Evolutionary conservation across 2,329 filamentous ascomycete genomes (phyloP).

Genomic region (Xylariales sp.): DNA sequence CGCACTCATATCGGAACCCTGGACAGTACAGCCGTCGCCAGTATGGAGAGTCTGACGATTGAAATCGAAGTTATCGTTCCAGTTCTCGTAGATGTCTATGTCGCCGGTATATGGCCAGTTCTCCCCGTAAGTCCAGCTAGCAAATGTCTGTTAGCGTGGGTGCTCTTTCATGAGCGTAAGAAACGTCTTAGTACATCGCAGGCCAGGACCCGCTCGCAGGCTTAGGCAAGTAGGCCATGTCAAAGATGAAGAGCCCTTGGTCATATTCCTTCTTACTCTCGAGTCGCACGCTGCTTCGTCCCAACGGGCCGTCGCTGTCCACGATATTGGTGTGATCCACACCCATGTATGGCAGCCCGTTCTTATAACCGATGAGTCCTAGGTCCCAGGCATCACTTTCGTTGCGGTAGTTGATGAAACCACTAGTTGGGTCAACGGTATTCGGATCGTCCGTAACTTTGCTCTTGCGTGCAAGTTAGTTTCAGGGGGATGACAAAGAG

Average conservation of each 20-base stretch:
- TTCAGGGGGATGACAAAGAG: background rate
- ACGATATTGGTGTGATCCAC: constrained; percentile 23
- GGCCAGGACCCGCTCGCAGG: constrained; percentile 67
- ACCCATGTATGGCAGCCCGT: constrained; percentile 33
- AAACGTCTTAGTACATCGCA: too few relatives aligned
- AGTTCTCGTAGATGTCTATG: constrained; percentile 64
- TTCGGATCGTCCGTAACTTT: background rate
- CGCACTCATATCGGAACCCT: constrained; percentile 24
- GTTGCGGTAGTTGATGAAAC: constrained; percentile 55
- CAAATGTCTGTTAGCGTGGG: too few relatives aligned
- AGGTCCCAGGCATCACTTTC: constrained; percentile 27
- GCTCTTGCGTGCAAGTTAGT: constrained; percentile 3
- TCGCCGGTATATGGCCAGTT: constrained; percentile 44
- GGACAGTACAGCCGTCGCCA: constrained; percentile 32
- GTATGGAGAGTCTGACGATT: constrained; percentile 44
- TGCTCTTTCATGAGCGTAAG: too few relatives aligned
- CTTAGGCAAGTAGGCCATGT: constrained; percentile 64
- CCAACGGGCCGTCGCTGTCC: constrained; percentile 18
- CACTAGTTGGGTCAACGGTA: constrained; percentile 54
- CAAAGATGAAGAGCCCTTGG: constrained; percentile 63
- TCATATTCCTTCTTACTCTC: constrained; percentile 59
- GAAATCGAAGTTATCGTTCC: constrained; percentile 47
- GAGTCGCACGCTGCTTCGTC: constrained; percentile 57
- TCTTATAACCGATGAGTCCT: constrained; percentile 29
- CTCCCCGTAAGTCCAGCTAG: constrained; percentile 42